phyloP scores from a whole-genome alignment of 177 flowering plant species.

The Telopea speciosissima region DNA sequence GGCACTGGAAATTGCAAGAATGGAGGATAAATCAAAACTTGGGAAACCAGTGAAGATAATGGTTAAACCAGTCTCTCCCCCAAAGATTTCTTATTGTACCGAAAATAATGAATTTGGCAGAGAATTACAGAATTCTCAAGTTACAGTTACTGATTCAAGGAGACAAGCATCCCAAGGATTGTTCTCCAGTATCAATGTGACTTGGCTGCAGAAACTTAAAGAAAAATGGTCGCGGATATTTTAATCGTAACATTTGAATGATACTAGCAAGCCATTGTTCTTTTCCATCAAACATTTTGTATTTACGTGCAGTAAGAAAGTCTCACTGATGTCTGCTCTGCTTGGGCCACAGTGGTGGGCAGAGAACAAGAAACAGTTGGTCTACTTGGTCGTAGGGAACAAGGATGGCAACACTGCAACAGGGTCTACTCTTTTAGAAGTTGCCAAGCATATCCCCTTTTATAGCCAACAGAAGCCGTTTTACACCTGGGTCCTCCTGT shows the following conservation, averaged over 20 bases:
- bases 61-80: conserved; percentile 32
- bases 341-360: neutral
- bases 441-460: too few species aligned
- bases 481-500: too few species aligned
- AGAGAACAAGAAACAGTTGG: too few species aligned
- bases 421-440: too few species aligned
- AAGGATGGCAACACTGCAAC: too few species aligned
- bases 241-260: conserved; percentile 3
- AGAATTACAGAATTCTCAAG: neutral
- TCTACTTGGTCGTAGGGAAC: too few species aligned
- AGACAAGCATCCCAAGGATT: neutral
- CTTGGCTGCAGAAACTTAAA: conserved; percentile 26
- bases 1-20: conserved; percentile 74
- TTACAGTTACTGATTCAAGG: neutral
- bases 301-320: neutral
- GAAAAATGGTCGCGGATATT: conserved; percentile 23
- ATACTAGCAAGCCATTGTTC: neutral
- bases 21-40: conserved; percentile 78
- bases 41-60: conserved; percentile 85
- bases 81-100: conserved; percentile 9
- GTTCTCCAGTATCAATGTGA: conserved; percentile 11
- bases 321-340: neutral
- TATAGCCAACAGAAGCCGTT: too few species aligned
- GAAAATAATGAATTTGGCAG: conserved; percentile 4
- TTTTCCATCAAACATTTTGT: neutral